Conservation (phyloP, 2,329 filamentous ascomycete genomes). For the Gnomoniopsis smithogilvyi region DNA sequence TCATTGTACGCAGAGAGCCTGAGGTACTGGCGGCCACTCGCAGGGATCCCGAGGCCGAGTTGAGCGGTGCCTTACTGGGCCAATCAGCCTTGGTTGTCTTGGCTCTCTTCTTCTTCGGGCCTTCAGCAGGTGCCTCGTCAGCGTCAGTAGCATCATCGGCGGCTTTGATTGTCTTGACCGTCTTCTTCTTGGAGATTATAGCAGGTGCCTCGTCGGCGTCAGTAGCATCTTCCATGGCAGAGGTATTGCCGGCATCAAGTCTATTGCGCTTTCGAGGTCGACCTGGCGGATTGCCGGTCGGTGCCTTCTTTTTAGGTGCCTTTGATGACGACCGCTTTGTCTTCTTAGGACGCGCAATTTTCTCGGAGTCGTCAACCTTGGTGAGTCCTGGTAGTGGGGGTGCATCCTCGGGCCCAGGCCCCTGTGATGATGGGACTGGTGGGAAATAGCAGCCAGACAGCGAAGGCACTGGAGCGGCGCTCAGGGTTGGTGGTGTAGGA, state of each 20-base stretch:
- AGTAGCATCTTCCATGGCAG: constrained; percentile 65
- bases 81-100: constrained; percentile 70
- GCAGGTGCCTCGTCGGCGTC: constrained; percentile 54
- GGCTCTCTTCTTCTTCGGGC: constrained; percentile 67
- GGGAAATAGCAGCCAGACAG: constrained; percentile 12
- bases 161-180: constrained; percentile 75
- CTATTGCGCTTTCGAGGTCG: constrained; percentile 52
- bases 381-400: constrained; percentile 21
- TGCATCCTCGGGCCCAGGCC: constrained; percentile 19
- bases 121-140: constrained; percentile 53
- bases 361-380: constrained; percentile 25
- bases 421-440: constrained; percentile 21
- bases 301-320: constrained; percentile 45
- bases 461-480: constrained; percentile 5
- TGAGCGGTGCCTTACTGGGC: constrained; percentile 58
- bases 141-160: constrained; percentile 45
- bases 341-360: constrained; percentile 24
- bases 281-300: constrained; percentile 48
- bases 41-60: constrained; percentile 72
- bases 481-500: constrained; percentile 17
- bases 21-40: constrained; percentile 89
- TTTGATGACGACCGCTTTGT: constrained; percentile 59
- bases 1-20: constrained; percentile 79
- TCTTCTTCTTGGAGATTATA: constrained; percentile 61
- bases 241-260: constrained; percentile 61